Base-by-base conservation (phyloP, 2,329 filamentous ascomycete genomes). In the Scedosporium minutisporum region DNA sequence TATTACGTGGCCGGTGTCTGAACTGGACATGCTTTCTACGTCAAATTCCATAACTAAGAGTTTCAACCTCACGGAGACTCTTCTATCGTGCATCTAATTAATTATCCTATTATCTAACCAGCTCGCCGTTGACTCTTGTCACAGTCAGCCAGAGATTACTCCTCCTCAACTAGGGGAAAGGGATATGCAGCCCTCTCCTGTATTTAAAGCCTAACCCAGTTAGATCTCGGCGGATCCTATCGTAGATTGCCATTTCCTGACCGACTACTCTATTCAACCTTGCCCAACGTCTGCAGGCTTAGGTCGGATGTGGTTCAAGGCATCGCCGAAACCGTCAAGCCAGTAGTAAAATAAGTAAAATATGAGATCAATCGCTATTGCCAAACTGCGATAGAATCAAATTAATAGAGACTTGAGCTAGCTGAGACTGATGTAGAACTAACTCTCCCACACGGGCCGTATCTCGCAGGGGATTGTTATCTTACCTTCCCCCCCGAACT, bases 71-170 rank as follows among this genome's bases (percentile, higher is more conserved):
- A 4, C 10, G 10, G 33, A 33, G 29, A 33, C 25, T 18, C 33
- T 3, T 7, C 57, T 3, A 41, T 41, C 16, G 10, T 18, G 42
- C 21, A 9, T 6, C 16, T 6, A 7, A 58, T 58, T 6, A 7
- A 58, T 58, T 38, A 12, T 41, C 16, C 12, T 41, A 33, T 27
- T 42, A 33, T 2, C 23, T 38, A 4, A 41, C 10, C 33, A 10
- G 27, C 29, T 3, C 12, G 79, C 97, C 93, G 72, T 97, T 90
- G 21, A 97, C 80, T 72, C 93, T 83, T 6, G 89, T 91, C 10
- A 96, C 91, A 41, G 80, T 87, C 0, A 93, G 93, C 93, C 93
- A 97, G 78, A 97, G 97, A 81, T 97, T 97, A 88, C 96, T 96
- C 83, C 96, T 90, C 74, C 85, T 84, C 65, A 97, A 77, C 76